phyloP scores from a whole-genome alignment of 495 filamentous ascomycete genomes.

The Hypoxylon rickii region DNA sequence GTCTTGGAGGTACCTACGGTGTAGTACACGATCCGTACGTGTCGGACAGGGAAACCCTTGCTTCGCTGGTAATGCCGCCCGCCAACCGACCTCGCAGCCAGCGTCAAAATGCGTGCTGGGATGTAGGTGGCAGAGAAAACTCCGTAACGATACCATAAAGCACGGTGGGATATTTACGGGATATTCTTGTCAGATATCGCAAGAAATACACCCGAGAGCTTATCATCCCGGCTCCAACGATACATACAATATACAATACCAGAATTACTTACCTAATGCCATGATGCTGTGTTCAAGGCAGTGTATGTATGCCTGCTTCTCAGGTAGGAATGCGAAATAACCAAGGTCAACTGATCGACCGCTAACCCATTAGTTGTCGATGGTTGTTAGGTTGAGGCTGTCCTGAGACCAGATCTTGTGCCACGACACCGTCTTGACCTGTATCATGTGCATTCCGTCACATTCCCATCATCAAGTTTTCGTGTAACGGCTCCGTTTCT shows the following conservation, averaged over 20 bases:
- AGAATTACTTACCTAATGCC: background rate
- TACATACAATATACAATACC: no score
- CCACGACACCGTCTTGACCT: conserved; percentile 10
- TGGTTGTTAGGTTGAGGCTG: conserved; percentile 19
- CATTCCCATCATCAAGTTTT: conserved; percentile 9
- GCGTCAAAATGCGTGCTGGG: no score
- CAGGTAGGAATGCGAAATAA: background rate
- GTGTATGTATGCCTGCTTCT: no score
- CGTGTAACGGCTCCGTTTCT: conserved; percentile 15
- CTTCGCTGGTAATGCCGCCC: no score
- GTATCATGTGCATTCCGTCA: conserved; percentile 30
- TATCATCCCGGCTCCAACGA: background rate
- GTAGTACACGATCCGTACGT: background rate
- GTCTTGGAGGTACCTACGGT: background rate
- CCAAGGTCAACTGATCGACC: conserved; percentile 23
- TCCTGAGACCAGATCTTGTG: conserved; percentile 26
- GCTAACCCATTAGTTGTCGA: conserved; percentile 1
- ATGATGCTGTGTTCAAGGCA: no score
- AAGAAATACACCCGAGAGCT: conserved; percentile 17
- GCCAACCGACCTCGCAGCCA: no score
- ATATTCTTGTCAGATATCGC: conserved; percentile 11
- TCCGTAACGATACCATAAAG: conserved; percentile 16
- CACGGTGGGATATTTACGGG: conserved; percentile 10
- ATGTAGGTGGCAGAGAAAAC: no score
- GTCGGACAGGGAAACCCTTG: no score